These are phyloP conservation scores for Penstemon newberryi DNA, from an alignment of 257 asterid genomes.

Conservation along the genomic window DNA sequence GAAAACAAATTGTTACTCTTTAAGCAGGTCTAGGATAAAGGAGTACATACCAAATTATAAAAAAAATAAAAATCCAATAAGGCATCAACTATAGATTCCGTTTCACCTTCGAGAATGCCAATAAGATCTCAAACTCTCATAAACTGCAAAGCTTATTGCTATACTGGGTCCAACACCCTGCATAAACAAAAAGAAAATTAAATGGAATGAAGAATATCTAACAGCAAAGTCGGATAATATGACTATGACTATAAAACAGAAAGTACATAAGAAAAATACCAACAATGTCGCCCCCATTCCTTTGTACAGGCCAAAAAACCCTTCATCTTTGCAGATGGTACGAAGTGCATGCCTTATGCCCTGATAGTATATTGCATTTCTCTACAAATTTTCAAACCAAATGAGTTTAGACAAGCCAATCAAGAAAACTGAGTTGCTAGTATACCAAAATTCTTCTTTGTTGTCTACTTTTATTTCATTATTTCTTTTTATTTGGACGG, in stretches of 20 bases:
- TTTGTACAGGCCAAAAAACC: slow-evolving; percentile 71
- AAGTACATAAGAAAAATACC: slow-evolving; percentile 39
- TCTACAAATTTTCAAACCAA: slow-evolving; percentile 39
- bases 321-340: slow-evolving; percentile 83
- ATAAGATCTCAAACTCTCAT: slow-evolving; percentile 57
- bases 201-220: not conserved
- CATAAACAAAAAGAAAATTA: slow-evolving; percentile 17
- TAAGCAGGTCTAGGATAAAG: slow-evolving; percentile 5
- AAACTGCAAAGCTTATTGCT: slow-evolving; percentile 78
- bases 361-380: slow-evolving; percentile 59
- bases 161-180: slow-evolving; percentile 92
- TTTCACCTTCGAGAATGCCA: slow-evolving; percentile 61
- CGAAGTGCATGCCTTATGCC: slow-evolving; percentile 69
- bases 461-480: not conserved
- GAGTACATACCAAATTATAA: not conserved
- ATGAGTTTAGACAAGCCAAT: slow-evolving; percentile 11
- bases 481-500: not conserved
- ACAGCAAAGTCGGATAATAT: not conserved
- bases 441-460: not conserved
- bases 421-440: not conserved
- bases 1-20: slow-evolving; percentile 1
- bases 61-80: not conserved
- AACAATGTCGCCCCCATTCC: slow-evolving; percentile 81
- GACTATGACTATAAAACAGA: not conserved
- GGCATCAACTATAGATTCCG: not conserved